phyloP scores from a whole-genome alignment of 75 land plant genomes.

The Cryptomeria japonica region DNA sequence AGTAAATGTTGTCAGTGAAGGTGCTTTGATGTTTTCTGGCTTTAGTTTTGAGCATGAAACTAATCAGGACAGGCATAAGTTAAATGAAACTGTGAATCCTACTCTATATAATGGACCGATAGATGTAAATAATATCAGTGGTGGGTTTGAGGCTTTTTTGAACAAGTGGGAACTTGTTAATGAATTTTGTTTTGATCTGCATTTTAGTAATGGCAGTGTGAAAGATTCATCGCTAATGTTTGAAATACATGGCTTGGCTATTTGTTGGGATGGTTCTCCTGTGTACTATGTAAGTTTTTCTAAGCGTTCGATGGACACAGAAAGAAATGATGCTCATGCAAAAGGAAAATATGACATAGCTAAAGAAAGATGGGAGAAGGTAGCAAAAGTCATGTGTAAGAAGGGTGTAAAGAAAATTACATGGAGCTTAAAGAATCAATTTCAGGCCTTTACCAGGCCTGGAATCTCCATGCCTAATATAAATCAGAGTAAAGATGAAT shows the following conservation, averaged over 20 bases:
- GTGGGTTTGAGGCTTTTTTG: constrained; percentile 79
- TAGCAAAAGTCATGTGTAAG: constrained; percentile 45
- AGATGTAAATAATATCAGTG: constrained; percentile 55
- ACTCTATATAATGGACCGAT: constrained; percentile 56
- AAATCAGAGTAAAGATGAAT: constrained; percentile 18
- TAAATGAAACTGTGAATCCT: background rate
- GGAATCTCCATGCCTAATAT: constrained; percentile 45
- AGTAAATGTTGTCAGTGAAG: background rate
- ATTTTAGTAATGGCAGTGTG: constrained; percentile 52
- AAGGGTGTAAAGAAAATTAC: constrained; percentile 57
- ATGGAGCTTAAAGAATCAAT: constrained; percentile 85
- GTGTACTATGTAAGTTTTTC: constrained; percentile 84
- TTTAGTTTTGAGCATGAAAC: background rate
- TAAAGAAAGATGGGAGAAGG: constrained; percentile 62
- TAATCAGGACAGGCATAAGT: background rate
- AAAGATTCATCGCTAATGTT: constrained; percentile 27
- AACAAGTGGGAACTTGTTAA: constrained; percentile 53
- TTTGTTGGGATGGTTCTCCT: constrained; percentile 93
- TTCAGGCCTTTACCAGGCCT: constrained; percentile 67
- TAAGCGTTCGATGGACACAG: constrained; percentile 31
- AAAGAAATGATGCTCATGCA: background rate
- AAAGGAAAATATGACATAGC: constrained; percentile 7
- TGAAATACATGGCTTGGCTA: constrained; percentile 88
- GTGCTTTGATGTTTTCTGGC: constrained; percentile 7
- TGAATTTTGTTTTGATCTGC: constrained; percentile 86